phyloP scores from a whole-genome alignment of 1,284 basidiomycete genomes.

The Rhodotorula sp. region DNA sequence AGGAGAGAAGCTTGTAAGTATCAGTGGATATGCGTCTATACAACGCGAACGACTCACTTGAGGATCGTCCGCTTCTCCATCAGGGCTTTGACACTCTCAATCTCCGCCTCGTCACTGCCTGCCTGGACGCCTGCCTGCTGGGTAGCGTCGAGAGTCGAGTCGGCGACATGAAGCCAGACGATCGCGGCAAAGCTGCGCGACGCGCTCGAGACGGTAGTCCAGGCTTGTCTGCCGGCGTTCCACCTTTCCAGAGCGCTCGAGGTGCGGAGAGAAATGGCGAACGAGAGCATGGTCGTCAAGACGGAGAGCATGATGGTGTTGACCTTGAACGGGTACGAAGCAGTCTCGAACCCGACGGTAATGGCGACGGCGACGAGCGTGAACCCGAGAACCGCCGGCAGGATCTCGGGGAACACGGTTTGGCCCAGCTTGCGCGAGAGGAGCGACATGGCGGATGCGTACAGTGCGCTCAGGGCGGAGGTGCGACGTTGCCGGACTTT shows the following conservation, averaged over 20 bases:
- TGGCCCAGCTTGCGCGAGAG: conserved; percentile 19
- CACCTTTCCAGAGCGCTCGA: conserved; percentile 29
- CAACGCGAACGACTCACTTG: background rate
- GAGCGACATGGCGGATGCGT: background rate
- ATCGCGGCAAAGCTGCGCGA: conserved; percentile 38
- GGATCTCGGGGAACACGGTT: conserved; percentile 30
- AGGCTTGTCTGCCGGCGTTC: conserved; percentile 22
- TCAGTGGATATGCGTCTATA: background rate
- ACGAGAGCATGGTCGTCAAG: conserved; percentile 29
- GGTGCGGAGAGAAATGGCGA: conserved; percentile 27
- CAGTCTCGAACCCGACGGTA: background rate
- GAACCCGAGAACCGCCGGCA: conserved; percentile 1
- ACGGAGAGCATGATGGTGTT: conserved; percentile 25
- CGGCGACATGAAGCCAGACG: conserved; percentile 65
- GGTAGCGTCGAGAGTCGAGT: conserved; percentile 24
- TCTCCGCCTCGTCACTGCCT: conserved; percentile 15
- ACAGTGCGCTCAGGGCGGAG: too few relatives aligned
- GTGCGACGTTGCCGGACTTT: background rate
- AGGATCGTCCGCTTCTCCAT: conserved; percentile 32
- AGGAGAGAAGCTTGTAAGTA: conserved; percentile 1
- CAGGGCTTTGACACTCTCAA: conserved; percentile 24
- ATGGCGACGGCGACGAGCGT: conserved; percentile 12
- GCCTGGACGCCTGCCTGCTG: conserved; percentile 11
- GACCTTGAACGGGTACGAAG: conserved; percentile 18
- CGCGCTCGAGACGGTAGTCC: conserved; percentile 13